Evolutionary conservation across 2,329 filamentous ascomycete genomes (phyloP).

Genomic region (Chlorencoelia australis): DNA sequence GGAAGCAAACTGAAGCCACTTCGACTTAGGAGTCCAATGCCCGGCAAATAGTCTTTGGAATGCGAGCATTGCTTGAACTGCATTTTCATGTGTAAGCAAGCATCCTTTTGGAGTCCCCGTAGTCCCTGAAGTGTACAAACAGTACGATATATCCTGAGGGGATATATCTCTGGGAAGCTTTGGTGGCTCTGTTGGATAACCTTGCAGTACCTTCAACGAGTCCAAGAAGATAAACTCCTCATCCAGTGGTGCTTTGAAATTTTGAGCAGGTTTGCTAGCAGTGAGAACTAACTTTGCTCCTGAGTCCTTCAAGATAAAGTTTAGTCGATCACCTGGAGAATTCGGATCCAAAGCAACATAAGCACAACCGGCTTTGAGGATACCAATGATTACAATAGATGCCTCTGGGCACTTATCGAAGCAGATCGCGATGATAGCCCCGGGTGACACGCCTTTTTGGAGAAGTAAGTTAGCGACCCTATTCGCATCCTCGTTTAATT

Average conservation of each 20-base stretch:
- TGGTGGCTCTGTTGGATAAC: constrained; percentile 18
- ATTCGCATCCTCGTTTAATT: constrained; percentile 64
- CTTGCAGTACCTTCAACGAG: constrained; percentile 14
- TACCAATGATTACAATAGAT: constrained; percentile 28
- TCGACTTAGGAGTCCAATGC: constrained; percentile 63
- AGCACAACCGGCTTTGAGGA: constrained; percentile 29
- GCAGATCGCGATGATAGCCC: constrained; percentile 35
- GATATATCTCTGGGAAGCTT: constrained; percentile 14
- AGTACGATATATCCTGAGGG: constrained; percentile 25
- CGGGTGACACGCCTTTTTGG: constrained; percentile 37
- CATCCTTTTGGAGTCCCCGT: constrained; percentile 41
- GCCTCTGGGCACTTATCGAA: constrained; percentile 31
- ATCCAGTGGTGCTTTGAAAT: constrained; percentile 26
- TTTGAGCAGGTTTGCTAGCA: constrained; percentile 34
- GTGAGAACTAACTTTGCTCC: constrained; percentile 53
- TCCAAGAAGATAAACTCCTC: constrained; percentile 18
- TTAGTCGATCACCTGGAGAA: constrained; percentile 26
- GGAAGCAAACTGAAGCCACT: constrained; percentile 87
- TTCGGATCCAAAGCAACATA: constrained; percentile 32
- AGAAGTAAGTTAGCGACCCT: constrained; percentile 57
- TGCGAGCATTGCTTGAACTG: constrained; percentile 79
- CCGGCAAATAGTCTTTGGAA: constrained; percentile 69
- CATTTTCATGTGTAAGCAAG: constrained; percentile 79
- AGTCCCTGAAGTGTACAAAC: constrained; percentile 30
- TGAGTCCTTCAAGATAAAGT: constrained; percentile 47